Conservation (phyloP, 2,329 filamentous ascomycete genomes). For the Cytospora schulzeri region DNA sequence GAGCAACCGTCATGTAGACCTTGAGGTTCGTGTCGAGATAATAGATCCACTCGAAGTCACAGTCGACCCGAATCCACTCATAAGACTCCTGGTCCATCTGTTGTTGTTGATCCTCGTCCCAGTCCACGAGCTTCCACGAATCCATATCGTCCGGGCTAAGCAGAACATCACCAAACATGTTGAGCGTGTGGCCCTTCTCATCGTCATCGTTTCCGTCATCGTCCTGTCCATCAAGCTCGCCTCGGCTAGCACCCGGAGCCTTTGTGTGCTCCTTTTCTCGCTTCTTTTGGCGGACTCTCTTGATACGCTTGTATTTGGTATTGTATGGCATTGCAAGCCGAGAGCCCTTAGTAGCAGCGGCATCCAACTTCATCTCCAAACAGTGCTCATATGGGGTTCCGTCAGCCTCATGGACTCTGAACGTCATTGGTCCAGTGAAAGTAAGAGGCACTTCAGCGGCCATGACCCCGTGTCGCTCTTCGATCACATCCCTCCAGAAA, state of each 20-base stretch:
- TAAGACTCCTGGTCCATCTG: conserved; percentile 96
- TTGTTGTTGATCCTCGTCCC: conserved; percentile 84
- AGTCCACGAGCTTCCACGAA: conserved; percentile 85
- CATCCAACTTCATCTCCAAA: conserved; percentile 87
- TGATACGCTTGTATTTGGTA: conserved; percentile 97
- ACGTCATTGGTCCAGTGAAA: conserved; percentile 96
- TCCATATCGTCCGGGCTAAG: conserved; percentile 78
- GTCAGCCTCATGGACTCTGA: conserved; percentile 96
- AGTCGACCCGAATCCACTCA: conserved; percentile 97
- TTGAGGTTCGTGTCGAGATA: conserved; percentile 81
- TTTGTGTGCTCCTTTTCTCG: conserved; percentile 74
- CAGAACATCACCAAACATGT: conserved; percentile 89
- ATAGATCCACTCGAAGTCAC: conserved; percentile 97
- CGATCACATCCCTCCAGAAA: conserved; percentile 84
- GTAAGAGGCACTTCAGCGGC: conserved; percentile 72
- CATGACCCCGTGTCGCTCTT: conserved; percentile 70
- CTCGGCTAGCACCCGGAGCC: conserved; percentile 55
- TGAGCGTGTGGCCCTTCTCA: conserved; percentile 64
- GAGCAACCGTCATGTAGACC: conserved; percentile 96
- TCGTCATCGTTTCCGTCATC: conserved; percentile 71
- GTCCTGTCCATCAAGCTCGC: conserved; percentile 50
- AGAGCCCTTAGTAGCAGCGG: conserved; percentile 61
- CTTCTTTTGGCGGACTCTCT: conserved; percentile 65
- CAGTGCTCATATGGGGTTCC: conserved; percentile 98
- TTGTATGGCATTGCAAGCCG: conserved; percentile 98